Evolutionary conservation across 495 filamentous ascomycete species (phyloP), one percentile per base, ranked within the genome.

Genomic region (Aspergillus mulundensis): DNA sequence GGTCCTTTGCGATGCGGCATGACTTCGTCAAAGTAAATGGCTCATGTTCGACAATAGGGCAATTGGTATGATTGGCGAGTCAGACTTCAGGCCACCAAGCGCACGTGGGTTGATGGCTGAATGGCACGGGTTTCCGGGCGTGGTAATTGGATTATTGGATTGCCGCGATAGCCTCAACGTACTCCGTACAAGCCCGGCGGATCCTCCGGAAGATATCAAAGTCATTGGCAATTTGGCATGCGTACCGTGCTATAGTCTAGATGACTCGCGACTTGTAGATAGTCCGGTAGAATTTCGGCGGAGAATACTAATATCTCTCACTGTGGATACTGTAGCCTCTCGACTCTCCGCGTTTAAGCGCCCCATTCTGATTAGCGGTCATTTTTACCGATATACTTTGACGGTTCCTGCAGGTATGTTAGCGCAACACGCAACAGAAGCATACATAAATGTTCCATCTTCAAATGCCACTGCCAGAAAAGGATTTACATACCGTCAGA

Each of bases 401-500:
- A 67, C 57, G 21, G 58, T 60, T 41, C 65, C 62, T 64, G 50
- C 34, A 51, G 51, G 41, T 36, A 3, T 15, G 32, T 36, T 3
- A 36, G 32, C 32, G 8, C 58, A 47, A 61, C 44, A 53, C 21
- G 24, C 43, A 56, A 14, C 48, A 50, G 11, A 34, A 32, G 11
- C 18, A 43, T 18, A 2, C 47, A 40, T 43, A 48, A 45, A 39
- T 39, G 25, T 4, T 4, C 25, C 8, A 28, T 28, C 25, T 8
- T 8, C 25, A 28, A 28, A 8, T 28, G 25, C 25, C 25, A 28
- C 25, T 28, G 25, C 25, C 8, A 28, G 25, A 28, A 28, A 28
- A 28, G 25, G 25, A 50, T 53, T n/a, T 36, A 58, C 74, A 63
- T 68, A 79, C 81, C 82, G 74, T 87, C 79, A 2, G 74, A 78